Evolutionary conservation across 441 rosid genomes (phyloP).

Genomic region (Corymbia calophylla): DNA sequence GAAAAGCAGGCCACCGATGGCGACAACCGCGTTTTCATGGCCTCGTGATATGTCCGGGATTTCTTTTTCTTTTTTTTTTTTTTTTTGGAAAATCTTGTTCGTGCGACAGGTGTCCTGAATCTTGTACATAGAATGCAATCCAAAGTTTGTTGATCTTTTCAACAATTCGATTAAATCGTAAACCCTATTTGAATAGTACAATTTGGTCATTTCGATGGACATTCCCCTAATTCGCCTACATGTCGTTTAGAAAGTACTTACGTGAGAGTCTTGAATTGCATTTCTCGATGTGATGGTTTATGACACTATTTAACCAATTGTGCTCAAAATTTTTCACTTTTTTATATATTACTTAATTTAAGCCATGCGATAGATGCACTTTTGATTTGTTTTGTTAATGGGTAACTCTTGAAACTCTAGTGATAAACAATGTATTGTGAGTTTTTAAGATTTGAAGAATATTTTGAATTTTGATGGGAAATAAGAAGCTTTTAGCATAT

Average conservation of each 20-base stretch:
- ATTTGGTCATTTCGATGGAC: fast-evolving
- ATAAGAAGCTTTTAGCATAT: fast-evolving
- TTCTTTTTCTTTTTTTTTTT: not conserved
- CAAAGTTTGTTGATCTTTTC: not conserved
- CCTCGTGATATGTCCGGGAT: not conserved
- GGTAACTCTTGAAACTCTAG: fast-evolving
- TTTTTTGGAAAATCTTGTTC: no score
- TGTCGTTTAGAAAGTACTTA: not conserved
- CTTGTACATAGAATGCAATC: fast-evolving
- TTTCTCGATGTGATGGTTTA: no score
- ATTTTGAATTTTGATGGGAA: not conserved
- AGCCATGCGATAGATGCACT: not conserved
- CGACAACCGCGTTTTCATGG: not conserved
- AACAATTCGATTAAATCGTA: not conserved
- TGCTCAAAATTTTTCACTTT: no score
- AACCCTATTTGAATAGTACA: not conserved
- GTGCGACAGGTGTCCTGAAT: not conserved
- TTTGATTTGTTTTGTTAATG: not conserved
- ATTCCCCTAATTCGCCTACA: not conserved
- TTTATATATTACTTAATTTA: not conserved
- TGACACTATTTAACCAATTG: no score
- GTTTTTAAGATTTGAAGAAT: not conserved
- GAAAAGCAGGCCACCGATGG: not conserved
- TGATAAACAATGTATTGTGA: no score
- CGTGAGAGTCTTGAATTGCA: not conserved